Base-by-base conservation (phyloP, 2,329 filamentous ascomycete genomes). In the Neofusicoccum kwambonambiense region DNA sequence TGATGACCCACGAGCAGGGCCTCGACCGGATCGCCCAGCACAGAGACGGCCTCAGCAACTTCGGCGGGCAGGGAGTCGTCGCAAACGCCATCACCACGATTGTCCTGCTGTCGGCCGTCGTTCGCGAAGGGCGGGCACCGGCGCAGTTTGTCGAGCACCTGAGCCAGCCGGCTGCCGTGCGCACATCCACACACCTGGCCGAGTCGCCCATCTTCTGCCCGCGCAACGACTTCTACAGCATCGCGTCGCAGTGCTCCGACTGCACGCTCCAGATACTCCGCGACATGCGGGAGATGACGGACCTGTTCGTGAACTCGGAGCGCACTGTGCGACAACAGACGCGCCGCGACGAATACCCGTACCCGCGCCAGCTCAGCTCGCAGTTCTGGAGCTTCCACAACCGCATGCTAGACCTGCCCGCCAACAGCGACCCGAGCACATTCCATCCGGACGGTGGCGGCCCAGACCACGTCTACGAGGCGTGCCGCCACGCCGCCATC, bases 181-280 rank as follows among this genome's bases (percentile, higher is more conserved):
- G 17, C 34, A 50, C n/a, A 5, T 22, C 58, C 7, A 56, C 61
- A 8, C 47, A 27, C 11, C 12, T 60, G 3, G 17, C 54, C 54
- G 63, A 65, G 19, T 65, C 63, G 13, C 63, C 63, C 17, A 52
- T 65, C 19, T 65, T 44, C 56, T 60, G 54, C 34, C 62, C 62
- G 15, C 51, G 62, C 34, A 50, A 58, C 31, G 62, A 64, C 35
- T 61, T 65, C 9, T 51, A 65, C 37, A 61, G 6, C 45, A 65
- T 65, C 37, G 12, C 37, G 1, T 19, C 52, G 22, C 54, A 51
- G n/a, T 44, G 56, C 35, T 65, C 63, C 7, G 52, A 41, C 9
- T 4, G 5, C 4, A 65, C 63, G 9, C 54, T 65, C 9, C n/a
- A 31, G 31, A 52, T 61, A 13, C 63, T 65, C 12, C 54, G 54